Base-by-base conservation (phyloP, 768 basidiomycete species). In the Sistotremastrum niveocremeum region DNA sequence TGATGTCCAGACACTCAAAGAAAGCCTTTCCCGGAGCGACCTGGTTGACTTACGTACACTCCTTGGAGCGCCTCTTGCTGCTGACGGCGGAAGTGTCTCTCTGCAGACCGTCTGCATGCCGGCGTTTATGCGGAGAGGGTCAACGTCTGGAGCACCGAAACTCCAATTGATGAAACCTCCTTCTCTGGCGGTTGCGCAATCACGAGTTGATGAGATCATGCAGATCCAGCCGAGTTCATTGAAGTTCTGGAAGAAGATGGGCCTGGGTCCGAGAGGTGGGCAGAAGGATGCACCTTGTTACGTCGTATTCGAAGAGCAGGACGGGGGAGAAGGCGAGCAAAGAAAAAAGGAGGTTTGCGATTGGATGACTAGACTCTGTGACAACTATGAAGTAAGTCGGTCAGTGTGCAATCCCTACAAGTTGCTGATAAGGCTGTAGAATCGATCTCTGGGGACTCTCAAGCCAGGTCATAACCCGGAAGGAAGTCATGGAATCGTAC, bases 231-330 rank as follows among this genome's bases (percentile, higher is more conserved):
- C 85, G 2, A 61, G 84, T 4, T 81, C 85, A 0, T 56, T 90
- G 28, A 71, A 79, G 2, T 90, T 89, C 59, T 90, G 88, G 87
- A 81, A 84, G 53, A 90, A 87, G 58, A 69, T 89, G 8, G 85
- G 84, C 0, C 57, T 91, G 39, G 67, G 69, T 10, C 88, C 88
- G 0, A 69, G 72, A 41, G 72, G 72, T 34, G 88, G 89, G 5
- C 66, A 63, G 47, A 89, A 90, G 62, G 70, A 89, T 52, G 67
- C 84, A 4, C 71, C 68, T 2, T 74, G 73, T 1, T 85, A 79
- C 58, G 74, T 79, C 1, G 62, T 89, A 41, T 81, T 76, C 45
- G 84, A 89, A 53, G 74, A 77, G 20, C 20, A 20, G 20, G 20
- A 20, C 20, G 20, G 20, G 20, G 20, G 20, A 20, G 68, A 69